Percentiles rank a stretch among this genome's conserved stretches.
Conservation (phyloP, 129 eudicot genomes). For the Flaveria trinervia region DNA sequence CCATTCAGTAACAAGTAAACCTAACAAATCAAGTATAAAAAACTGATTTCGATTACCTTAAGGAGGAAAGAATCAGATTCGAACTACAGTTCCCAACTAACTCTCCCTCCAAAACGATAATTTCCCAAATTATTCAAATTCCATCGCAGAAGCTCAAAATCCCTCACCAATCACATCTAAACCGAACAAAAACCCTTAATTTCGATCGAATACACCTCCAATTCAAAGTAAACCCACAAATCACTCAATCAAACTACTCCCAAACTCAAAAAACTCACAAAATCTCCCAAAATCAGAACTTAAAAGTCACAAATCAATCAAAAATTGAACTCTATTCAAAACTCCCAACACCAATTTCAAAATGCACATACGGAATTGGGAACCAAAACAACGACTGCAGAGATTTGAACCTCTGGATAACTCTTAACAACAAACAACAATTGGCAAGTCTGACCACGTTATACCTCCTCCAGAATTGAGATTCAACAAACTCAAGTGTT, state of each 20-base stretch:
- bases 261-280: constrained; percentile 19
- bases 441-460: constrained; percentile 40
- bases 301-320: constrained; percentile 34
- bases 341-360: constrained; percentile 41
- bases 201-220: constrained; percentile 13
- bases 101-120: constrained; percentile 81
- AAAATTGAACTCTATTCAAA: constrained; percentile 24
- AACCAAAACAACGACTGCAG: constrained; percentile 28
- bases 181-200: constrained; percentile 28
- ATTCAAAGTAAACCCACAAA: constrained; percentile 47
- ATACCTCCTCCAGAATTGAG: constrained; percentile 37
- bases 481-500: constrained; percentile 29
- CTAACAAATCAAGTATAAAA: constrained; percentile 42
- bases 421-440: constrained; percentile 26
- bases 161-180: constrained; percentile 27
- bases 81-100: constrained; percentile 59
- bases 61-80: constrained; percentile 32
- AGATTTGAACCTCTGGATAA: constrained; percentile 35
- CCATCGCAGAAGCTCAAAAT: constrained; percentile 20
- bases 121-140: constrained; percentile 41
- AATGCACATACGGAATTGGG: constrained; percentile 41
- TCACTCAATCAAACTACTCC: constrained; percentile 16
- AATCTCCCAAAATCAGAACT: constrained; percentile 31
- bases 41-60: constrained; percentile 16
- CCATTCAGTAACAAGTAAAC: constrained; percentile 36